These are phyloP conservation scores for Ananas comosus DNA, from an alignment of 176 grass and related monocot species.

Conservation along the genomic window DNA sequence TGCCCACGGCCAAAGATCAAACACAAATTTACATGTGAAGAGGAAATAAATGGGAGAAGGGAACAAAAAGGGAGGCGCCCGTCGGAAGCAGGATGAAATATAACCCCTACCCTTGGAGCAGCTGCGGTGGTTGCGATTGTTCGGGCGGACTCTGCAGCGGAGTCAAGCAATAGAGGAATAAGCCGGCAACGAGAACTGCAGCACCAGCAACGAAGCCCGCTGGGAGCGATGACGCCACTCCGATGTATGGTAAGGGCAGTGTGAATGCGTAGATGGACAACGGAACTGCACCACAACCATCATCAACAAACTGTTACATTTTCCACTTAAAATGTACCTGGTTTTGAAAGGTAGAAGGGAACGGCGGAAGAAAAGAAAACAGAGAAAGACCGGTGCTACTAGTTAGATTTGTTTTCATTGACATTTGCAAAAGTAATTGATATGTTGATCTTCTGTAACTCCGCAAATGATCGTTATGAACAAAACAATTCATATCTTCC, in stretches of 20 bases:
- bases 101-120: conserved; percentile 1
- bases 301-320: conserved; percentile 2
- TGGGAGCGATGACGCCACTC: conserved; percentile 62
- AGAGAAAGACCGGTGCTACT: background rate
- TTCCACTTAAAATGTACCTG: conserved; percentile 8
- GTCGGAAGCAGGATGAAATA: conserved; percentile 23
- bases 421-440: no score
- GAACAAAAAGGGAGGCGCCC: conserved; percentile 11
- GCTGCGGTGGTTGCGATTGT: background rate
- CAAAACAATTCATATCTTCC: background rate
- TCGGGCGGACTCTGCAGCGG: conserved; percentile 18
- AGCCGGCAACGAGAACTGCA: conserved; percentile 48
- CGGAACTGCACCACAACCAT: conserved; percentile 61
- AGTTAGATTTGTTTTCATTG: background rate
- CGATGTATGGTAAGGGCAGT: conserved; percentile 89
- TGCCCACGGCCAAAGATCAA: conserved; percentile 15
- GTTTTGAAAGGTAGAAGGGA: conserved; percentile 4
- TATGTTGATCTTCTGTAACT: no score
- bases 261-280: conserved; percentile 97
- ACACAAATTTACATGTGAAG: background rate
- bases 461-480: no score
- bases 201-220: conserved; percentile 71
- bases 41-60: conserved; percentile 16
- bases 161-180: conserved; percentile 61
- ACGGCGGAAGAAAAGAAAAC: background rate